Percentiles rank a stretch among this genome's conserved stretches.
Evolutionary conservation across 129 eudicot genomes (phyloP).

Genomic region (Helichrysum umbraculigerum): DNA sequence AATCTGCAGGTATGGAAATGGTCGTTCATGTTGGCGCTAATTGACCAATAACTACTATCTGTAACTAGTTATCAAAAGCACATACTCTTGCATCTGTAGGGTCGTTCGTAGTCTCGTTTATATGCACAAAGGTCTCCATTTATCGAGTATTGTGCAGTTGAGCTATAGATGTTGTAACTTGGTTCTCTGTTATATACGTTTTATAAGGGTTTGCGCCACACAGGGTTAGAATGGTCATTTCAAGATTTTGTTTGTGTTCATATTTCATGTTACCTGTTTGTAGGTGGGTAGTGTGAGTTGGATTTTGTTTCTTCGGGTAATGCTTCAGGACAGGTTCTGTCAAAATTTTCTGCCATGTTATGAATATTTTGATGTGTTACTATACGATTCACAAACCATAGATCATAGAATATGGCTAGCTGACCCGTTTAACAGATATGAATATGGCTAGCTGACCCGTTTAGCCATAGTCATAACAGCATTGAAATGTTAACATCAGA

Average conservation of each 20-base stretch:
- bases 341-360: neutral
- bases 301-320: neutral
- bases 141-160: neutral
- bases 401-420: too few relatives aligned
- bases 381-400: too few relatives aligned
- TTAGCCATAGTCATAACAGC: too few relatives aligned
- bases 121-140: neutral
- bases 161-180: neutral
- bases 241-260: conserved; percentile 1
- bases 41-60: conserved; percentile 22
- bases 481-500: neutral
- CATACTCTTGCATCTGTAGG: neutral
- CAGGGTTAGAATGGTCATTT: neutral
- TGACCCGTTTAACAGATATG: too few relatives aligned
- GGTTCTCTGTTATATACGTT: neutral
- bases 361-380: neutral
- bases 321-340: too few relatives aligned
- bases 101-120: neutral
- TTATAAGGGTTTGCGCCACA: neutral
- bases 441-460: too few relatives aligned
- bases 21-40: conserved; percentile 42
- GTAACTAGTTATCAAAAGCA: conserved; percentile 8
- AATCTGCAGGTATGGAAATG: conserved; percentile 33
- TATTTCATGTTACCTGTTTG: neutral
- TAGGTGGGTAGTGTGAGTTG: neutral